phyloP scores from a whole-genome alignment of 495 filamentous ascomycete genomes.

The Annulohypoxylon nitens region DNA sequence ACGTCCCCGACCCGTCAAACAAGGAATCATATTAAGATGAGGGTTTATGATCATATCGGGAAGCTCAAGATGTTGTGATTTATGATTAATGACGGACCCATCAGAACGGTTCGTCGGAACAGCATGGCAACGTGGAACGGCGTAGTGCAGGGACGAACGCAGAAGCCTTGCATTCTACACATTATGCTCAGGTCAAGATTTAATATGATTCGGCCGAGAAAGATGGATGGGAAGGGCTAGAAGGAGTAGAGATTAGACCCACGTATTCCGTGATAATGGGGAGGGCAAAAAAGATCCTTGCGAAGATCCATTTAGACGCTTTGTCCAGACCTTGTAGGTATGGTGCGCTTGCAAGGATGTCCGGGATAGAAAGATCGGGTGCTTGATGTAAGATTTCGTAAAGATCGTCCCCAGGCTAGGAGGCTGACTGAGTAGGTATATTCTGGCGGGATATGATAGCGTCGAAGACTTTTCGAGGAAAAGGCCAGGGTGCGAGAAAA shows the following conservation, averaged over 20 bases:
- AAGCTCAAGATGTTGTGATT: conserved; percentile 18
- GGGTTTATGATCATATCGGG: conserved; percentile 26
- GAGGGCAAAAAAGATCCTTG: conserved; percentile 34
- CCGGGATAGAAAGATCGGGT: conserved; percentile 11
- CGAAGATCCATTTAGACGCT: conserved; percentile 32
- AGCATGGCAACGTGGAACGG: conserved; percentile 35
- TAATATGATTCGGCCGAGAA: conserved; percentile 35
- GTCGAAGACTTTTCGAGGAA: background rate
- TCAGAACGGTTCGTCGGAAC: conserved; percentile 35
- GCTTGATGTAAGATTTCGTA: conserved; percentile 2
- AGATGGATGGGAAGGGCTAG: conserved; percentile 7
- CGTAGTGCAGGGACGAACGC: conserved; percentile 20
- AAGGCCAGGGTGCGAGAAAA: background rate
- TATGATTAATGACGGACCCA: conserved; percentile 24
- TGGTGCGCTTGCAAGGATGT: conserved; percentile 23
- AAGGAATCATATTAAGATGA: conserved; percentile 23
- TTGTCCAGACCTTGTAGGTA: conserved; percentile 18
- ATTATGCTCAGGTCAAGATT: conserved; percentile 10
- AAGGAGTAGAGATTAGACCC: conserved; percentile 24
- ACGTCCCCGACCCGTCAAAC: conserved; percentile 27
- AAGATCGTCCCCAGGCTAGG: background rate
- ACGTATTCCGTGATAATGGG: conserved; percentile 23
- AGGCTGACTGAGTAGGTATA: background rate
- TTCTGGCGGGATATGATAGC: background rate
- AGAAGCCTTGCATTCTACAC: conserved; percentile 28